Evolutionary conservation across 2,329 filamentous ascomycete species (phyloP), one percentile per base, ranked within the genome.

Genomic region (Pestalotiopsis sp.): DNA sequence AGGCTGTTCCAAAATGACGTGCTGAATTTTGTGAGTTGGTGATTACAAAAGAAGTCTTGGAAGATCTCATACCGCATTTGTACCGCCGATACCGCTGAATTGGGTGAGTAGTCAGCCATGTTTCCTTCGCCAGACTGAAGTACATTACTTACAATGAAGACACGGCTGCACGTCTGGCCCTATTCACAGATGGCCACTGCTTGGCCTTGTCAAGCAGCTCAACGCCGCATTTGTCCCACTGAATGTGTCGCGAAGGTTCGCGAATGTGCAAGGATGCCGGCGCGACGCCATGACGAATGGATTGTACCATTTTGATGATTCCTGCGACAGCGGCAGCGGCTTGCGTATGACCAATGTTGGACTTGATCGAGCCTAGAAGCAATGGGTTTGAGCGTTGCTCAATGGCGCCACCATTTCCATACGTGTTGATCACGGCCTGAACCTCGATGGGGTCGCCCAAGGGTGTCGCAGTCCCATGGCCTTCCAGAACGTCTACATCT

Each of bases 321-420:
- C 73, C 76, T 1, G 75, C 73, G 1, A 80, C 30, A 1, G 75
- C 78, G 3, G 75, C 71, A 4, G 74, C 71, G 30, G 74, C 78
- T 70, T 81, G 77, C 0, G 72, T 71, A 67, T 81, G 80, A 1
- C 80, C 80, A 40, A 81, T 71, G n/a, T 80, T 75, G 3, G 76
- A 70, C 74, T 82, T 77, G 71, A 75, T 66, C 1, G 76, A 77
- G 24, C 77, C 77, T 30, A 78, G 22, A 40, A 69, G 58, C 44
- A 73, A 66, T 14, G 70, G 69, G 3, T 68, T 58, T n/a, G 52
- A 38, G 9, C 44, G 44, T 3, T 30, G 63, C 30, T 35, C 52
- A n/a, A 13, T 26, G 30, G 14, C 30, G 22, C 24, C 55, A 63
- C 61, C 13, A 63, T 57, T 40, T 22, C 61, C 61, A 14, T 64